phyloP scores from a whole-genome alignment of 305 asterid genomes.

The Withania somnifera region DNA sequence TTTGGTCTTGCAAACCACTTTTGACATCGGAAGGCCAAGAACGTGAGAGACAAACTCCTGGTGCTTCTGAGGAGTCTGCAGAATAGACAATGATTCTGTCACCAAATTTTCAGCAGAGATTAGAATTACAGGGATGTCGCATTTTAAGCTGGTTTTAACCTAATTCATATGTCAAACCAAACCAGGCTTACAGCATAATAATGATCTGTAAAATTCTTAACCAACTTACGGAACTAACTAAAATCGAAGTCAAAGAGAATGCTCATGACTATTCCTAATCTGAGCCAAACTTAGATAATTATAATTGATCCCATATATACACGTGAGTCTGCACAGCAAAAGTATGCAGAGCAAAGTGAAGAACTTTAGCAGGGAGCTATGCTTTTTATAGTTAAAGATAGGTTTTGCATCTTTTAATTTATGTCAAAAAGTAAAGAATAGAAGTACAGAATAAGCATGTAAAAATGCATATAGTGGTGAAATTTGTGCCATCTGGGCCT shows the following conservation, averaged over 20 bases:
- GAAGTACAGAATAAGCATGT: background rate
- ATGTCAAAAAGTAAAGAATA: background rate
- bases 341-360: background rate
- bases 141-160: background rate
- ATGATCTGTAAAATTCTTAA: background rate
- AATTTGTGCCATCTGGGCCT: background rate
- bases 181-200: background rate
- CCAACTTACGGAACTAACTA: background rate
- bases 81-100: background rate
- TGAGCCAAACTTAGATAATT: background rate
- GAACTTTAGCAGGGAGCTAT: background rate
- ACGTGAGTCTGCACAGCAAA: background rate
- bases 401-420: background rate
- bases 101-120: background rate
- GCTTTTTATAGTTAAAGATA: background rate
- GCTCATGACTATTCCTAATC: background rate
- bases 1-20: slow-evolving; percentile 93
- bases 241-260: background rate
- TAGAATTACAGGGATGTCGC: background rate
- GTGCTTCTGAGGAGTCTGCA: slow-evolving; percentile 83
- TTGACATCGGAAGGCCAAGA: slow-evolving; percentile 94
- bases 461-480: background rate
- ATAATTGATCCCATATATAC: background rate
- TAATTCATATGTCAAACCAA: background rate
- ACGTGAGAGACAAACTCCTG: slow-evolving; percentile 77